A percentile compares a stretch with the other conserved stretches of the same genome.
These are phyloP conservation scores for Diaporthe sp. DNA, from an alignment of 2,329 filamentous ascomycete genomes.

Conservation along the genomic window DNA sequence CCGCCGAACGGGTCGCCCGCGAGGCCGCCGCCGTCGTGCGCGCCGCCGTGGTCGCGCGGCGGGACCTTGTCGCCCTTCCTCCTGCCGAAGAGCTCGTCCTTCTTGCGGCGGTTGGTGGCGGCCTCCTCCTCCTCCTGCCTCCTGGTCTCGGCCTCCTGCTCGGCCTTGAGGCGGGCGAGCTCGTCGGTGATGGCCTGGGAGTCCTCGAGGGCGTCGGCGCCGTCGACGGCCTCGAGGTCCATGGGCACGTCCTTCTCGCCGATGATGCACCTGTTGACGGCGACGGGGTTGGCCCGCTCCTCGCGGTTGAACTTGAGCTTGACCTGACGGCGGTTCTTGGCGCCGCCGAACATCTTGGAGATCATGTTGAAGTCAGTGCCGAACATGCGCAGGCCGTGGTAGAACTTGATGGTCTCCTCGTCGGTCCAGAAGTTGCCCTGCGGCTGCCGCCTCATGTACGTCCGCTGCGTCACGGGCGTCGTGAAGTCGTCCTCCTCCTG, in stretches of 20 bases:
- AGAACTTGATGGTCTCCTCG: conserved; percentile 82
- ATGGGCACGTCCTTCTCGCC: conserved; percentile 71
- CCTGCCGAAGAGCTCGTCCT: conserved; percentile 62
- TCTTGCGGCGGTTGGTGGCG: conserved; percentile 62
- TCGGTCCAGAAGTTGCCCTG: conserved; percentile 78
- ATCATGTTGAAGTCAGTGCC: conserved; percentile 90
- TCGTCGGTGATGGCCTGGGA: conserved; percentile 71
- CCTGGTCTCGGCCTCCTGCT: conserved; percentile 62
- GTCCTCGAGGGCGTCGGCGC: conserved; percentile 66
- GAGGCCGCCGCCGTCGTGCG: conserved; percentile 38
- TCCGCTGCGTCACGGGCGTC: conserved; percentile 76
- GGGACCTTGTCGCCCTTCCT: conserved; percentile 52
- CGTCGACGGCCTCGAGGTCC: conserved; percentile 72
- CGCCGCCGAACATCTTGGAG: conserved; percentile 77
- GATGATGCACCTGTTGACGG: conserved; percentile 75
- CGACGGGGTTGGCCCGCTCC: conserved; percentile 75
- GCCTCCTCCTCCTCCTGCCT: conserved; percentile 63
- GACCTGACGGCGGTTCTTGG: conserved; percentile 78
- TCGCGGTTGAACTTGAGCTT: conserved; percentile 89
- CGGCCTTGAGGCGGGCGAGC: conserved; percentile 56
- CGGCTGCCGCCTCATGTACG: conserved; percentile 74
- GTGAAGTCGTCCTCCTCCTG: conserved; percentile 87
- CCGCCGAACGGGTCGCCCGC: conserved; percentile 29
- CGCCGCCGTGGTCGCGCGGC: conserved; percentile 40
- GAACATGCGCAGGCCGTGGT: conserved; percentile 80